These are phyloP conservation scores for Colletotrichum sp. DNA, from an alignment of 2,329 filamentous ascomycete genomes.

Conservation along the genomic window DNA sequence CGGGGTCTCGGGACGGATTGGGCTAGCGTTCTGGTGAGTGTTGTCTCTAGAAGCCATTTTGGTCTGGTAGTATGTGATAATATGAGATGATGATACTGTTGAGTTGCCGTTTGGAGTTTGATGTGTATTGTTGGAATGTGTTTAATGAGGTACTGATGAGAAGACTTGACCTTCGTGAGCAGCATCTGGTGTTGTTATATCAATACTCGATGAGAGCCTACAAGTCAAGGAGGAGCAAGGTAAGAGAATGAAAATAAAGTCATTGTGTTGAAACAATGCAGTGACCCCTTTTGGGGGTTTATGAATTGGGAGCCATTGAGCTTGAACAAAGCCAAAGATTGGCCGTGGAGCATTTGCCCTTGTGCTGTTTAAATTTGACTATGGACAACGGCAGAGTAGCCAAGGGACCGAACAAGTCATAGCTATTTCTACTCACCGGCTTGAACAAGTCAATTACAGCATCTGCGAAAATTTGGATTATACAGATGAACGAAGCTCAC, in stretches of 20 bases:
- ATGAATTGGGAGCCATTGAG: too few species aligned
- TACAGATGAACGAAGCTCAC: rapidly evolving
- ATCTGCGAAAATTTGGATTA: rapidly evolving
- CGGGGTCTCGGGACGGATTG: not conserved
- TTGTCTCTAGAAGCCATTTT: not conserved
- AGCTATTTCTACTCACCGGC: rapidly evolving
- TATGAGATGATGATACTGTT: rapidly evolving
- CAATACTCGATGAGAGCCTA: rapidly evolving
- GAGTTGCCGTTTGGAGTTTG: rapidly evolving
- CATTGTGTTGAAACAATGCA: not conserved
- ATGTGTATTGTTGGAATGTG: rapidly evolving
- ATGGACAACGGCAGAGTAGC: not conserved
- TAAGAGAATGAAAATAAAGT: not conserved
- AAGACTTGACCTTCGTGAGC: not conserved
- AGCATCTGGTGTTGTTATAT: not conserved
- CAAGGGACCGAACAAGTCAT: rapidly evolving
- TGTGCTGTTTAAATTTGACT: rapidly evolving
- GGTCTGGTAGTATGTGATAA: rapidly evolving
- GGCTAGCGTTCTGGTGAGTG: not conserved
- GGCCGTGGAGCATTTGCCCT: not conserved
- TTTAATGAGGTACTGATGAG: not conserved
- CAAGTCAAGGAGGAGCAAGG: rapidly evolving
- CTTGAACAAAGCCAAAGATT: not conserved
- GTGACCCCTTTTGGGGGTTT: too few species aligned
- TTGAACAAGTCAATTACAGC: rapidly evolving